These are phyloP conservation scores for Blastocystis sp. DNA, from an alignment of 352 stramenopile species.

Conservation along the genomic window DNA sequence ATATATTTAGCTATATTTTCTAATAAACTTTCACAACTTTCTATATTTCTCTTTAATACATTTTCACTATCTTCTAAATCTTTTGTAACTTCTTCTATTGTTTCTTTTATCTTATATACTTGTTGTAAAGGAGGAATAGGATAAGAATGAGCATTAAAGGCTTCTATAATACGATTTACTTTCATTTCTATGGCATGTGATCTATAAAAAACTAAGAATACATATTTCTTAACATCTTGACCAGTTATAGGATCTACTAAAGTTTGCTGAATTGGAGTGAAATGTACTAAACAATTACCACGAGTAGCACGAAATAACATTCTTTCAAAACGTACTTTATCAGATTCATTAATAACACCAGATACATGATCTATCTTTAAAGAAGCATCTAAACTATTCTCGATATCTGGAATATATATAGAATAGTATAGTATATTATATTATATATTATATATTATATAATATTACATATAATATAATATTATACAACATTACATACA, in stretches of 20 bases:
- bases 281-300: conserved; percentile 91
- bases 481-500: background rate
- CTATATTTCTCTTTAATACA: conserved; percentile 80
- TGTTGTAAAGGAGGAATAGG: conserved; percentile 78
- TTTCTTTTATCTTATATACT: conserved; percentile 54
- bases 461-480: too few species aligned
- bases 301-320: conserved; percentile 93
- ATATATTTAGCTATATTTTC: conserved; percentile 70
- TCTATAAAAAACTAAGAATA: conserved; percentile 64
- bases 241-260: conserved; percentile 66
- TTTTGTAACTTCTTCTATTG: conserved; percentile 65
- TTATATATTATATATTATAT: too few species aligned
- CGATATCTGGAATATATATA: background rate
- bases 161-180: conserved; percentile 91
- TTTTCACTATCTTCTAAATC: conserved; percentile 82
- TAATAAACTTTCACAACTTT: conserved; percentile 73
- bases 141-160: conserved; percentile 83
- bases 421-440: too few species aligned
- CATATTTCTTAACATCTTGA: conserved; percentile 57
- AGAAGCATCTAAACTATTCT: conserved; percentile 44
- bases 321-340: conserved; percentile 79
- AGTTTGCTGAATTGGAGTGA: conserved; percentile 74
- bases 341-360: conserved; percentile 72
- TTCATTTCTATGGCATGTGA: conserved; percentile 85
- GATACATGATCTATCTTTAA: conserved; percentile 51